Evolutionary conservation across 78 protist genomes (phyloP), one percentile per base, ranked within the genome.

Genomic region (Tieghemostelium lacteum): DNA sequence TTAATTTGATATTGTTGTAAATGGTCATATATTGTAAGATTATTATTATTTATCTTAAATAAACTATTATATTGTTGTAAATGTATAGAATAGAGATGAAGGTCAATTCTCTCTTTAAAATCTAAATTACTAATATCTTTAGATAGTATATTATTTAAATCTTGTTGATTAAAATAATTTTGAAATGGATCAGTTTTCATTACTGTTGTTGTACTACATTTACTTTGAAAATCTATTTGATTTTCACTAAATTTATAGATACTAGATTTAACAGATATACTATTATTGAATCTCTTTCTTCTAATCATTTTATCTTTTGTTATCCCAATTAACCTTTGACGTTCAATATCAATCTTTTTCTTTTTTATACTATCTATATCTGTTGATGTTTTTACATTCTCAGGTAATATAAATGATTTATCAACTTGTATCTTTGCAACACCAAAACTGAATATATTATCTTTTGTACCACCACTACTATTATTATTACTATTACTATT

Each of bases 71-170:
- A 16, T 19, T n/a, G 28, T 20, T 50, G 12, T 17, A 71, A 19
- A 40, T 50, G 63, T 5, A 71, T 36, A n/a, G 77, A 71, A 71
- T 71, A 57, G 5, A 50, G 50, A 52, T 71, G 77, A 31, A 71
- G 39, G 34, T 71, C 64, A 17, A 71, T 5, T 71, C 77, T 42
- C 1, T 71, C 77, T 45, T 31, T 1, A 33, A n/a, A 57, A 14
- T 16, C 8, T n/a, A 57, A n/a, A 49, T 49, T 49, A 49, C 12
- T 16, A 49, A 49, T 49, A 49, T 49, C 8, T 8, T 49, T 12
- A 49, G 8, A 8, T 8, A 49, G 8, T 49, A 49, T 12, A 16
- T 49, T 49, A 12, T 49, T 12, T 12, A 49, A 49, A 16, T 12
- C 24, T 12, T 49, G 24, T 49, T 16, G 24, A 49, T 49, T 49